Base-by-base conservation (phyloP, 345 rosid genomes). In the Rhodamnia rubescens region DNA sequence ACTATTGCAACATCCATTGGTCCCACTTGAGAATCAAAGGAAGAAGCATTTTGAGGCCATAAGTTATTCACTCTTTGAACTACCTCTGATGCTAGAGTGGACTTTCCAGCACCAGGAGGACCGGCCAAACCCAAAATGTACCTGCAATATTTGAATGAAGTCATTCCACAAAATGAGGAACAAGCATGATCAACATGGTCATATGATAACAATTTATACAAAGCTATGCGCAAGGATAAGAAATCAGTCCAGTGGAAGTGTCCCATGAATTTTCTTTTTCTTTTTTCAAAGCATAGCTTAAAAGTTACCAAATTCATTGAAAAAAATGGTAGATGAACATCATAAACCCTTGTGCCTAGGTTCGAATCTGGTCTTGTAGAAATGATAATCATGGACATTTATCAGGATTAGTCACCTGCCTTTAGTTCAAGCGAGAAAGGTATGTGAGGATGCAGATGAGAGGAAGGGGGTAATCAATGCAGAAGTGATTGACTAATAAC, bases 71-170 rank as follows among this genome's bases (percentile, higher is more conserved):
- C 86, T 82, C 96, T 94, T 55, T 56, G 87, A n/a, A 87, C 94
- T 80, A 97, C 95, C 91, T 94, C 95, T 87, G 89, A 89, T 83
- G 96, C 98, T 88, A 97, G 13, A 82, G 98, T 96, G 87, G 94
- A 95, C 94, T 97, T 97, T 85, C 98, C 98, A 54, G 96, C 93
- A 88, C 98, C 98, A 86, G 99, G 99, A 83, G 98, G 96, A 85
- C 98, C 98, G 83, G 98, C 98, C 90, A 96, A 88, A 89, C 96
- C 96, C 29, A 97, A 92, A 87, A 97, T 90, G 86, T 91, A 88
- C 93, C 98, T 97, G 92, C 89, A 88, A 82, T 55, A 75, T 36
- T 22, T 53, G 15, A 40, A 58, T n/a, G 29, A 15, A 53, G 78
- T 85, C 42, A 78, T 36, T 18, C 22, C 32, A 55, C 69, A 83